Evolutionary conservation across 108 stramenopile genomes (phyloP).

Genomic region (Schizochytrium sp.): DNA sequence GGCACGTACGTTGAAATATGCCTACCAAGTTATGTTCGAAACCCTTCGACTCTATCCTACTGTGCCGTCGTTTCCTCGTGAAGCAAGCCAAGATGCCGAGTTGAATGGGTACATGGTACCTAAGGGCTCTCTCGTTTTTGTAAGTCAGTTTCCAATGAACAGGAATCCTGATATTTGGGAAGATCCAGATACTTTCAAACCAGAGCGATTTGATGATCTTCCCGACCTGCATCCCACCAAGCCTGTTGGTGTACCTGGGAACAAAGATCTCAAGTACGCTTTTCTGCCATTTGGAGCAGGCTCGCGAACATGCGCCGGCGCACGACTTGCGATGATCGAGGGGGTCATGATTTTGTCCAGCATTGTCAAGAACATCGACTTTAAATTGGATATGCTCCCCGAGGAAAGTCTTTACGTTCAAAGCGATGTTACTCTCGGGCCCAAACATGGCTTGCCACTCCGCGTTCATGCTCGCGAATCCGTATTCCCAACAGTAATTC

Average conservation of each 20-base stretch:
- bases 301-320: slow-evolving; percentile 43
- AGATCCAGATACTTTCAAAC: background rate
- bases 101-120: background rate
- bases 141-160: slow-evolving; percentile 32
- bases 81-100: slow-evolving; percentile 17
- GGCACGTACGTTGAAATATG: slow-evolving; percentile 30
- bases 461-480: background rate
- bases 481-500: too few species aligned
- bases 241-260: slow-evolving; percentile 48
- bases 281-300: slow-evolving; percentile 39
- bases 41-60: slow-evolving; percentile 39
- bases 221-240: slow-evolving; percentile 61
- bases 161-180: slow-evolving; percentile 50
- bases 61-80: slow-evolving; percentile 43
- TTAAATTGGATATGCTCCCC: slow-evolving; percentile 11
- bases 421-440: slow-evolving; percentile 24
- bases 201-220: slow-evolving; percentile 57
- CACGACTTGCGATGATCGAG: slow-evolving; percentile 22
- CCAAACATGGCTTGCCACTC: slow-evolving; percentile 37
- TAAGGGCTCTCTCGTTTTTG: slow-evolving; percentile 49
- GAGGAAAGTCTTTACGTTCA: background rate
- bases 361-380: slow-evolving; percentile 58
- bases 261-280: slow-evolving; percentile 56
- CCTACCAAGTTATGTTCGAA: slow-evolving; percentile 54
- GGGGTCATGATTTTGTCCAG: slow-evolving; percentile 9